Conservation (phyloP, 345 rosid genomes). For the Citrus hindsii region DNA sequence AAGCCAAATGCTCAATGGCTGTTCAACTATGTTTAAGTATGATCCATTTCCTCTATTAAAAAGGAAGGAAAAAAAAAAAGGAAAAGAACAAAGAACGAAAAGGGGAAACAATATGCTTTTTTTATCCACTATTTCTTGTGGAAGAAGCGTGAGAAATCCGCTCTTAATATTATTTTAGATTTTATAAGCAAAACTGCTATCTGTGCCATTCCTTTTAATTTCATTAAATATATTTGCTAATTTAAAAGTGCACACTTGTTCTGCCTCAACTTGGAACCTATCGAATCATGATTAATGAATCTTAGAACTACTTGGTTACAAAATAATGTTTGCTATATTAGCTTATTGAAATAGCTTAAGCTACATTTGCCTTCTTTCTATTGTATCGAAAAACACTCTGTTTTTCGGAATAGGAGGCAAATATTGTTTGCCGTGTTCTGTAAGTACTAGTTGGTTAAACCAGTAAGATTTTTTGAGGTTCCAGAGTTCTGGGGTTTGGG, state of each 20-base stretch:
- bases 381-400: too few relatives aligned
- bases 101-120: background rate
- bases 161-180: background rate
- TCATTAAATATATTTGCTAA: background rate
- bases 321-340: background rate
- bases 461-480: too few relatives aligned
- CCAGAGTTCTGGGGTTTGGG: too few relatives aligned
- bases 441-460: background rate
- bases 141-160: background rate
- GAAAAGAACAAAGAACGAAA: too few relatives aligned
- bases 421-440: background rate
- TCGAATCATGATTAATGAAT: background rate
- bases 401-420: too few relatives aligned
- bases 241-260: background rate
- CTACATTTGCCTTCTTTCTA: background rate
- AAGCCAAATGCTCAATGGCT: slow-evolving; percentile 1
- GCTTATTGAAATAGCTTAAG: background rate
- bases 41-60: background rate
- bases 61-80: too few relatives aligned
- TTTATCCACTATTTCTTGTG: background rate
- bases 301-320: background rate
- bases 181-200: background rate
- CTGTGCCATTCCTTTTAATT: background rate
- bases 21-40: background rate
- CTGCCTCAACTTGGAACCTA: background rate